phyloP scores from a whole-genome alignment of 441 rosid genomes.

The Capsella rubella region DNA sequence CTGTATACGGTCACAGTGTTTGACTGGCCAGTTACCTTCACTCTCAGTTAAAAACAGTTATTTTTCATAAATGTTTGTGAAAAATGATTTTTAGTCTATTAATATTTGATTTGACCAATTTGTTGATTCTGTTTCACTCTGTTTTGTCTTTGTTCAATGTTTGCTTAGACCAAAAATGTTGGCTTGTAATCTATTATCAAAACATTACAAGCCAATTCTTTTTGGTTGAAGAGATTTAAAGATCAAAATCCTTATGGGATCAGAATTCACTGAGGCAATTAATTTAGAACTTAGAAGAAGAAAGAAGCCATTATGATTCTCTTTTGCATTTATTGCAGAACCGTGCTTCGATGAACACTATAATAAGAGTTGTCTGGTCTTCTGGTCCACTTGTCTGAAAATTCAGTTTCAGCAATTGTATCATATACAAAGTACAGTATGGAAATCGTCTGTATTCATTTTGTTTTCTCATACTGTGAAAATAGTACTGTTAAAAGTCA shows the following conservation, averaged over 20 bases:
- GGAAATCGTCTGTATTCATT: constrained; percentile 17
- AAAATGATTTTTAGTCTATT: constrained; percentile 2
- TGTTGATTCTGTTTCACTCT: constrained; percentile 9
- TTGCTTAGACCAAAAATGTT: not conserved
- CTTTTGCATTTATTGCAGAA: constrained; percentile 33
- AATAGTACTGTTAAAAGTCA: constrained; percentile 26
- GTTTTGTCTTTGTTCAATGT: not conserved
- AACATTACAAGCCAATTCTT: not conserved
- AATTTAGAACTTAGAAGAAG: constrained; percentile 23
- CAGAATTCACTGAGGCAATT: constrained; percentile 13
- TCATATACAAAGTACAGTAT: constrained; percentile 23
- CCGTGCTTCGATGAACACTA: constrained; percentile 37
- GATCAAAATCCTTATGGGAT: not conserved
- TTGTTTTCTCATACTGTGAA: constrained; percentile 26
- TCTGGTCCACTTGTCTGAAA: constrained; percentile 37
- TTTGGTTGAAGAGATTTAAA: constrained; percentile 29
- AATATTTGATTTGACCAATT: constrained; percentile 15
- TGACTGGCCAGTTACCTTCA: constrained; percentile 38
- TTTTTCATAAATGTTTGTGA: not conserved
- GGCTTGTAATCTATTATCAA: not conserved
- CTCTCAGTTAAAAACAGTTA: constrained; percentile 30
- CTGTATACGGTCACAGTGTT: constrained; percentile 19
- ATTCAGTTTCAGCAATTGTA: constrained; percentile 26
- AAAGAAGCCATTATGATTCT: constrained; percentile 1
- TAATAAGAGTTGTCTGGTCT: constrained; percentile 36